These are phyloP conservation scores for Cylindrotheca closterium DNA, from an alignment of 108 stramenopile species.

Conservation along the genomic window DNA sequence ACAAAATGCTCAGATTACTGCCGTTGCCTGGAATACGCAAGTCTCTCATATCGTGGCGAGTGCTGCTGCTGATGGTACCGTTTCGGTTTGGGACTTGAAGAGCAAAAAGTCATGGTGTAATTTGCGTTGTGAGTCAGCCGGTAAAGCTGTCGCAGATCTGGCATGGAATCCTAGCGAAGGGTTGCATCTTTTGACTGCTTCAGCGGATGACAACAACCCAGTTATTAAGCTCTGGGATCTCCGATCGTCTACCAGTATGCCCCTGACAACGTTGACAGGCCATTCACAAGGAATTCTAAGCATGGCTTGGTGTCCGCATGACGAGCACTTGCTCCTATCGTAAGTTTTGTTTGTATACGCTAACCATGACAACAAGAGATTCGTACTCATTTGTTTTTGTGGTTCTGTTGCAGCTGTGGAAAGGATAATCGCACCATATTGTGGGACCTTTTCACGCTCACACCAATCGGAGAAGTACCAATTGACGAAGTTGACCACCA, in stretches of 20 bases:
- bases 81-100: slow-evolving; percentile 94
- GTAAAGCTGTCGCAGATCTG: slow-evolving; percentile 73
- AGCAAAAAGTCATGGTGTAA: slow-evolving; percentile 96
- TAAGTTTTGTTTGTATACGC: slow-evolving; percentile 18
- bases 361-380: neutral
- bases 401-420: slow-evolving; percentile 58
- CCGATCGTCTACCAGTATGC: slow-evolving; percentile 89
- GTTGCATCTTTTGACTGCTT: slow-evolving; percentile 91
- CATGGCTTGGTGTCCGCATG: slow-evolving; percentile 95
- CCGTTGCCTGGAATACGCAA: slow-evolving; percentile 94
- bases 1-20: slow-evolving; percentile 82
- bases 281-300: slow-evolving; percentile 90
- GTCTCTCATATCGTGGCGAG: slow-evolving; percentile 95
- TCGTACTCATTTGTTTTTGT: neutral
- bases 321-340: slow-evolving; percentile 77
- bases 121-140: slow-evolving; percentile 61
- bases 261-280: slow-evolving; percentile 84
- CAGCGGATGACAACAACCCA: slow-evolving; percentile 86
- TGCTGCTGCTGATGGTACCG: slow-evolving; percentile 78
- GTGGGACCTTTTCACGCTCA: slow-evolving; percentile 90
- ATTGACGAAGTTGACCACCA: slow-evolving; percentile 37
- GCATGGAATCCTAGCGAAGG: slow-evolving; percentile 96
- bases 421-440: slow-evolving; percentile 96
- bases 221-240: slow-evolving; percentile 95
- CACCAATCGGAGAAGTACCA: slow-evolving; percentile 89